Base-by-base conservation (phyloP, 163 green algal genomes). In the Scenedesmus sp. region DNA sequence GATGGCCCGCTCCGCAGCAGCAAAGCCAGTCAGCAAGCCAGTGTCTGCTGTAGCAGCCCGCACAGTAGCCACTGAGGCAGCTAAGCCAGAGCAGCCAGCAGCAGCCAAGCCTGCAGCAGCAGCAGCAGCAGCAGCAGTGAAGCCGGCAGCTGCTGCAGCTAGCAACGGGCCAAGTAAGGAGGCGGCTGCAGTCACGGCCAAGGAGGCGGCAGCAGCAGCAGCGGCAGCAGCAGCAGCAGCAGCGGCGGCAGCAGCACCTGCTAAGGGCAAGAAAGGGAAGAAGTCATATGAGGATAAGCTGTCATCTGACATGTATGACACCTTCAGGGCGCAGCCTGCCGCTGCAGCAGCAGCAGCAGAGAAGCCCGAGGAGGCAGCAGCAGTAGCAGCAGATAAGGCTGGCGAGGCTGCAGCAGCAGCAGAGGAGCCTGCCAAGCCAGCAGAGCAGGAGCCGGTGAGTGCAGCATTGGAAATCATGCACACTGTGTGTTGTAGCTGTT, bases 271-370 rank as follows among this genome's bases (percentile, higher is more conserved):
- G 87, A 94, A 96, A 87, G 90, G 87, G 76, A 89, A 94, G 18
- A 94, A 93, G 67, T 77, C 82, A 76, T 87, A 91, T 3, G 57
- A 92, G n/a, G 88, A 93, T 9, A 92, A 95, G 67, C 85, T 83
- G 10, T 86, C 88, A 8, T 89, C 87, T 54, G 94, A 95, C 88
- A 91, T 92, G 81, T 91, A 93, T 62, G 91, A 94, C 84, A 89
- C 89, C 7, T 90, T 92, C 90, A 82, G 90, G 59, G 70, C 82
- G 55, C 54, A 85, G 73, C 74, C 87, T 52, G 87, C 87, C 20
- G 87, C 87, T 46, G 87, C 70, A 26, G 55, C 54, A 16, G 54
- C 74, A 46, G 87, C 70, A 46, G 52, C 81, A 52, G 77, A 8
- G 1, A 23, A 54, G n/a, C 8, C 74, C 1, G 34, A 59, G 4